Conservation (phyloP, 2,329 filamentous ascomycete genomes). For the Aspergillus uvarum region DNA sequence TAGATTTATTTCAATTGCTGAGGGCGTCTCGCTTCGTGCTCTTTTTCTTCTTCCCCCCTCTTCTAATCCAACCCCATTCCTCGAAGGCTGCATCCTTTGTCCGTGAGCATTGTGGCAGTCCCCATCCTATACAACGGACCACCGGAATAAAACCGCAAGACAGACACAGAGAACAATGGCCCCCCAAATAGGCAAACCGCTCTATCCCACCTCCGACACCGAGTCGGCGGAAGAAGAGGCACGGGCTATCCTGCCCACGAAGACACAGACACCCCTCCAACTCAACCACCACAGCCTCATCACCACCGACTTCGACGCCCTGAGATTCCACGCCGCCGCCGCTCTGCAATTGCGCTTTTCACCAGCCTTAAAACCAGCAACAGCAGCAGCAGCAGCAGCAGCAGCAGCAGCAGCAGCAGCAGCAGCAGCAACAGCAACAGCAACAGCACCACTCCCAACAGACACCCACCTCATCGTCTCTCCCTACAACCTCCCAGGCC, state of each 20-base stretch:
- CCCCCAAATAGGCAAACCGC: slow-evolving; percentile 9
- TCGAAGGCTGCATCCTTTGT: not conserved
- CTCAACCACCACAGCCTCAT: slow-evolving; percentile 34
- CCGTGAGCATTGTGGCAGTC: not conserved
- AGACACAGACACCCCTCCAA: not conserved
- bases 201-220: not conserved
- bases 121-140: not conserved
- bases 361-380: no score
- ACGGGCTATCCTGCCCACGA: not conserved
- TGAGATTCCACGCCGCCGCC: slow-evolving; percentile 37
- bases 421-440: slow-evolving; percentile 5
- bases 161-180: slow-evolving; percentile 9
- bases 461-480: slow-evolving; percentile 62
- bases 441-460: slow-evolving; percentile 6
- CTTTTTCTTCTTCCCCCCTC: not conserved
- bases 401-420: slow-evolving; percentile 3
- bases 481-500: slow-evolving; percentile 69
- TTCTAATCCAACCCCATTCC: not conserved
- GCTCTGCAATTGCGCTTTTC: slow-evolving; percentile 30
- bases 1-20: not conserved
- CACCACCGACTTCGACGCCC: slow-evolving; percentile 33
- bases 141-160: not conserved
- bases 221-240: not conserved
- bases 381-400: not conserved
- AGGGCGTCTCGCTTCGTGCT: not conserved